Percentiles rank a stretch among this genome's conserved stretches.
phyloP scores from a whole-genome alignment of 805 yeast genomes.

The Nakazawaea pomicola region DNA sequence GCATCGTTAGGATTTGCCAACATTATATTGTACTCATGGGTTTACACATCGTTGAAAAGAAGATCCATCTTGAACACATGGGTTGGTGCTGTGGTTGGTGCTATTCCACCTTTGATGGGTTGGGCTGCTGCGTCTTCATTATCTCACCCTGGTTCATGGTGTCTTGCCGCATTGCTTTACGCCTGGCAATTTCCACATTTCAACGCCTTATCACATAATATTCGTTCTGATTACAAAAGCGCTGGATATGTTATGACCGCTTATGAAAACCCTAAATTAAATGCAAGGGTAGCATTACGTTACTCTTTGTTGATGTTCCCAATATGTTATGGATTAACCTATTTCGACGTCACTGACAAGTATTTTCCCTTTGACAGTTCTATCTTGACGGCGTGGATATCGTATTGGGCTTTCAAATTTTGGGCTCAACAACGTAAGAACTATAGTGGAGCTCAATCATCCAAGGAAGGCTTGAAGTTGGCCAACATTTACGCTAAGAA shows the following conservation, averaged over 20 bases:
- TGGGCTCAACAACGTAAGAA: constrained; percentile 78
- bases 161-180: constrained; percentile 79
- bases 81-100: constrained; percentile 99
- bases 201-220: constrained; percentile 83
- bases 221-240: constrained; percentile 78
- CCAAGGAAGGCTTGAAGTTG: constrained; percentile 51
- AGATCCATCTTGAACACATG: constrained; percentile 85
- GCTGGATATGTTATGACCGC: constrained; percentile 99
- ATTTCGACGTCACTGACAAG: constrained; percentile 78
- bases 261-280: constrained; percentile 82
- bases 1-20: constrained; percentile 76
- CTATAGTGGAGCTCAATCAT: constrained; percentile 36
- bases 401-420: constrained; percentile 72
- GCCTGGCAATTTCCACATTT: constrained; percentile 99
- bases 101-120: constrained; percentile 98
- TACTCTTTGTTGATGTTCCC: constrained; percentile 94
- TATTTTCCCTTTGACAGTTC: constrained; percentile 78
- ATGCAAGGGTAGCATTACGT: constrained; percentile 89
- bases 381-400: constrained; percentile 79
- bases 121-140: constrained; percentile 92
- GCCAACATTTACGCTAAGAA: constrained; percentile 75
- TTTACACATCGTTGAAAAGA: constrained; percentile 87
- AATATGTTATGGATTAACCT: constrained; percentile 75
- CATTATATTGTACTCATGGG: constrained; percentile 81
- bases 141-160: constrained; percentile 90